Base-by-base conservation (phyloP, 1,284 basidiomycete genomes). In the Boletus semigastroideus region DNA sequence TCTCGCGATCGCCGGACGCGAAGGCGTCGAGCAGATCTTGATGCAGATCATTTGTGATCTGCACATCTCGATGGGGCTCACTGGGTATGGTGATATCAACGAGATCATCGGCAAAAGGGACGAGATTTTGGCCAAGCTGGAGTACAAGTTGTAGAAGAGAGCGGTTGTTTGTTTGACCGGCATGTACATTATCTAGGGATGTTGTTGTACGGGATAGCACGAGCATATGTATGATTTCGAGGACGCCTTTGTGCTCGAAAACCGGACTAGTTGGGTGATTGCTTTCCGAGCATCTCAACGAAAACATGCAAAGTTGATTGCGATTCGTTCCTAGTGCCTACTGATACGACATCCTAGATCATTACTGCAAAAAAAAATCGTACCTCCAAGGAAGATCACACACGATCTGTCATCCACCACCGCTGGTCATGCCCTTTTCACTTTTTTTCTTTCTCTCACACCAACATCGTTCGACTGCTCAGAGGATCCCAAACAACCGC, bases 11-110 rank as follows among this genome's bases (percentile, higher is more conserved):
- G 83, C 74, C 14, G 86, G 86, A 2, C 79, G 86, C 59, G 75
- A 72, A 12, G 87, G 87, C 2, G 78, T 86, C 4, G 78, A 86
- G 55, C 82, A 85, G 55, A 83, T 90, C 16, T 65, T 90, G 55
- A 74, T 71, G 55, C 78, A 79, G 51, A 78, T 80, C 1, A 62
- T 88, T 43, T 81, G 83, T 9, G 87, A 90, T 57, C 65, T 88
- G 37, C 79, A 87, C 53, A 72, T 76, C 19, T 78, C 76, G 1
- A 69, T 86, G 49, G 79, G 77, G 4, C 66, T 82, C 25, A 59
- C 72, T 16, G 83, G 82, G 19, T 80, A 74, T 53, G 64, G 57
- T 36, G 74, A 66, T 42, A 51, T 85, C 44, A 67, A 61, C 25
- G 78, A 82, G 22, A 69, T 84, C 49, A 74, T 74, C 49, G 79